These are phyloP conservation scores for Zasmidium citrigriseum DNA, from an alignment of 2,329 filamentous ascomycete species.

Conservation along the genomic window DNA sequence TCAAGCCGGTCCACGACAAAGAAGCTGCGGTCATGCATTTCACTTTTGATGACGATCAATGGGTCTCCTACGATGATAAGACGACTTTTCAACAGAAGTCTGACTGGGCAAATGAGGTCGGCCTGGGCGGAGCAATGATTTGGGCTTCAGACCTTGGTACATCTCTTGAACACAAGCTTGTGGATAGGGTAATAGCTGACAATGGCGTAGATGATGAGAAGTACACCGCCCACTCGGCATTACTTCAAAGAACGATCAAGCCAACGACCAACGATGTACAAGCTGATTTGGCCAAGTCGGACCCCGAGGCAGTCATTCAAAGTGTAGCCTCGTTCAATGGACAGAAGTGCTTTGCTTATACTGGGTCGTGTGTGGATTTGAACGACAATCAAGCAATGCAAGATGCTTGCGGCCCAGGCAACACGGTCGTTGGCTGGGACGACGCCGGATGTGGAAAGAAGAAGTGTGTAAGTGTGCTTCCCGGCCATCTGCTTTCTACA, in stretches of 20 bases:
- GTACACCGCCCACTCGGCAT: neutral
- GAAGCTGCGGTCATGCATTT: constrained; percentile 34
- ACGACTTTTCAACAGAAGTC: neutral
- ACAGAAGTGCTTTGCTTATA: neutral
- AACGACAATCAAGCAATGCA: neutral
- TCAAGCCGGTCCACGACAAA: neutral
- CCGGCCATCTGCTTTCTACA: too few species aligned
- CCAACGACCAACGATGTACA: neutral
- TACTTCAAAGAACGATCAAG: neutral
- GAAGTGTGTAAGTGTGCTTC: neutral
- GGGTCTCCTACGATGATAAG: constrained; percentile 46
- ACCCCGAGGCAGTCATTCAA: neutral
- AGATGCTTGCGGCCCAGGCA: neutral
- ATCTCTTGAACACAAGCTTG: neutral
- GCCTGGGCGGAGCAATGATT: neutral
- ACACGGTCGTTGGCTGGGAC: constrained; percentile 1
- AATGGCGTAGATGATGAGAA: neutral
- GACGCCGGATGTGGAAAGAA: constrained; percentile 2
- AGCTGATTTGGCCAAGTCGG: neutral
- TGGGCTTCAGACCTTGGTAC: neutral
- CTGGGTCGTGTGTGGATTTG: neutral
- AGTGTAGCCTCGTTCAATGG: neutral
- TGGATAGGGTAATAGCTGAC: neutral
- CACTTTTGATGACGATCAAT: constrained; percentile 38
- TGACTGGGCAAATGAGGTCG: neutral